Evolutionary conservation across 192 early-diverging fungal genomes (phyloP), one percentile per base, ranked within the genome.

Genomic region (Coemansia sp.): DNA sequence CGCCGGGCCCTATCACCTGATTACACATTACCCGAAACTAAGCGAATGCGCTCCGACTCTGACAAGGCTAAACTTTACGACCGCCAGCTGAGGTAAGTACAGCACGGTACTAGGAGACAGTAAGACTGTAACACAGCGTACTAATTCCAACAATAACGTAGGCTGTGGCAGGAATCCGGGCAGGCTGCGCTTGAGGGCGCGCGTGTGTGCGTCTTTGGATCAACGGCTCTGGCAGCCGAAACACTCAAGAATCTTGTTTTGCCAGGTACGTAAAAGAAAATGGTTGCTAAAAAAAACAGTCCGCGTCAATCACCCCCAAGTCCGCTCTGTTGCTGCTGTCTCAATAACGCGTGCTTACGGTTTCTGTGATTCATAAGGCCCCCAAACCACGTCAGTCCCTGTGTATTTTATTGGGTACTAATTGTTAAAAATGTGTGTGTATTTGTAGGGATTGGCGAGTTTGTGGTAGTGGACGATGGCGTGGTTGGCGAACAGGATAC

Each of bases 211-310:
- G 86, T 97, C 19, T 65, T 99, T 52, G 91, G 95, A 69, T 95
- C 87, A 26, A 88, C 91, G 14, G 91, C 93, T 1, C 89, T 90
- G 16, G 96, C 93, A 3, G 90, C 94, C 39, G 97, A 99, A 75
- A 87, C 90, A 28, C 85, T 99, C 46, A 99, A 99, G 76, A 97
- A 99, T 73, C 86, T 99, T 30, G 89, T 98, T 57, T 86, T 99
- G 60, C 96, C 97, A 75, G 97, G 97, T 92, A 87, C 53, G 67
- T 10, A 26, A 30, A 37, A 6, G 8, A 35, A 35, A 44, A 23
- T 17, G 62, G 42, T 11, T 10, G 11, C 39, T 21, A 46, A 33
- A 70, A 66, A 46, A 33, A 72, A 65, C 43, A 38, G 19, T 50
- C 61, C 14, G 38, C 39, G 38, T n/a, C 19, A 30, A 63, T 63